Evolutionary conservation across 768 basidiomycete genomes (phyloP).

Genomic region (Piloderma croceum): DNA sequence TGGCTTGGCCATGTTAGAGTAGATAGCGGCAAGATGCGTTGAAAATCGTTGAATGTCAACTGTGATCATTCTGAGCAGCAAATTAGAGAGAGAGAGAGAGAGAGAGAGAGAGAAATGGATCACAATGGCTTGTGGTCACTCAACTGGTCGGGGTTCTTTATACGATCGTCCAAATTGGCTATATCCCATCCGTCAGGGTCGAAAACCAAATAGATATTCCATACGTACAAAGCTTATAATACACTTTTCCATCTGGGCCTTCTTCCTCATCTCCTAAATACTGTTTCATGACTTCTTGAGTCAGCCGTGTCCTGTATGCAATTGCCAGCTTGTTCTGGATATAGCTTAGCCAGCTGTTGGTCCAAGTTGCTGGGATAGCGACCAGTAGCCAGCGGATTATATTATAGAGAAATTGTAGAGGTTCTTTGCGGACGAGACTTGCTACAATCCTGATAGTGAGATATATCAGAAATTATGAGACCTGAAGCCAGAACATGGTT

Average conservation of each 20-base stretch:
- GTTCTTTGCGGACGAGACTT: conserved; percentile 83
- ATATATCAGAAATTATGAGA: not conserved
- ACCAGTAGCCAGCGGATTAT: conserved; percentile 88
- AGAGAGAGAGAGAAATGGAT: not conserved
- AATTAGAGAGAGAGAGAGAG: conserved; percentile 9
- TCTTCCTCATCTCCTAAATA: conserved; percentile 76
- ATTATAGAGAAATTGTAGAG: conserved; percentile 72
- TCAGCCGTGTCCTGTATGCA: conserved; percentile 83
- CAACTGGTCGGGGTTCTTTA: conserved; percentile 95
- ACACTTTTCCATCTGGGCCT: conserved; percentile 70
- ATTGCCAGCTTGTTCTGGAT: conserved; percentile 91
- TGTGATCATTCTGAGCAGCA: conserved; percentile 74
- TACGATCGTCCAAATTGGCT: conserved; percentile 93
- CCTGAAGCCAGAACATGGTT: conserved; percentile 3
- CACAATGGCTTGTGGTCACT: conserved; percentile 14
- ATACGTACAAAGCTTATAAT: conserved; percentile 82
- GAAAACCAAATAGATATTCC: not conserved
- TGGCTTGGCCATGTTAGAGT: conserved; percentile 91
- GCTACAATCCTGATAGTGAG: conserved; percentile 72
- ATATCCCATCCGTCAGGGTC: conserved; percentile 5
- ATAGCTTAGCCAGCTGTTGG: conserved; percentile 88
- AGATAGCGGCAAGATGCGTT: conserved; percentile 85
- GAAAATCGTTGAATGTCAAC: conserved; percentile 95
- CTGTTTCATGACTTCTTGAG: conserved; percentile 71
- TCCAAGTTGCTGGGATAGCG: conserved; percentile 90